Evolutionary conservation across 768 basidiomycete species (phyloP).

Genomic region (Pisolithus tinctorius): DNA sequence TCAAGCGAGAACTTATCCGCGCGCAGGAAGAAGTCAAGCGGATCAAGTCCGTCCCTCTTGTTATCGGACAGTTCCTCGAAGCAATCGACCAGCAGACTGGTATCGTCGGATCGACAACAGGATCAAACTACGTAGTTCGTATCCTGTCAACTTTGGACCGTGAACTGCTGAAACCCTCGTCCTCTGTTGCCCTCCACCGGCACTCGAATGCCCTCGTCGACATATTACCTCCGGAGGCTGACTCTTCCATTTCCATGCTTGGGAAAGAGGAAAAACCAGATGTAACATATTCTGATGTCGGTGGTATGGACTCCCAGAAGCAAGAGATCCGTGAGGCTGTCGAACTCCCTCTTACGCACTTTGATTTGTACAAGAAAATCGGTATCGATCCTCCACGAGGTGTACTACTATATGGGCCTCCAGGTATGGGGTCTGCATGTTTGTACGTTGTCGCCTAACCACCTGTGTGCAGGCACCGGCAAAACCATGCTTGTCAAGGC

Average conservation of each 20-base stretch:
- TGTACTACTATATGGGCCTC: conserved; percentile 94
- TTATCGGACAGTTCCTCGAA: conserved; percentile 99
- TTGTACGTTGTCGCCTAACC: conserved; percentile 2
- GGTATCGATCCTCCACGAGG: conserved; percentile 98
- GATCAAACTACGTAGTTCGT: conserved; percentile 96
- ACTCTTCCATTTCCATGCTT: conserved; percentile 94
- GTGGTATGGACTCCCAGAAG: conserved; percentile 96
- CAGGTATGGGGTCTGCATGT: conserved; percentile 47
- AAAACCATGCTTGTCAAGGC: conserved; percentile 99
- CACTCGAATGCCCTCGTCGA: conserved; percentile 99
- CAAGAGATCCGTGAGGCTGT: conserved; percentile 99
- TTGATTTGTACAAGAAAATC: conserved; percentile 98
- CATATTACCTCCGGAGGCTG: conserved; percentile 96
- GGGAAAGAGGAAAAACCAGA: conserved; percentile 93
- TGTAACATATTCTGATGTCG: conserved; percentile 89
- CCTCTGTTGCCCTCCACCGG: conserved; percentile 96
- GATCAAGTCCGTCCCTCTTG: conserved; percentile 96
- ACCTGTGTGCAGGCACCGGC: conserved; percentile 69
- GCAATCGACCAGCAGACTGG: conserved; percentile 96
- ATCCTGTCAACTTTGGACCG: conserved; percentile 96
- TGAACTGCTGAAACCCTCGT: conserved; percentile 93
- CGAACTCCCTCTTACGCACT: conserved; percentile 92
- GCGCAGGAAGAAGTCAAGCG: conserved; percentile 99
- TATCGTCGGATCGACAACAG: conserved; percentile 96
- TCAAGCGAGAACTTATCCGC: conserved; percentile 95